These are phyloP conservation scores for Spiraea crenata DNA, from an alignment of 331 rosid species.

Conservation along the genomic window DNA sequence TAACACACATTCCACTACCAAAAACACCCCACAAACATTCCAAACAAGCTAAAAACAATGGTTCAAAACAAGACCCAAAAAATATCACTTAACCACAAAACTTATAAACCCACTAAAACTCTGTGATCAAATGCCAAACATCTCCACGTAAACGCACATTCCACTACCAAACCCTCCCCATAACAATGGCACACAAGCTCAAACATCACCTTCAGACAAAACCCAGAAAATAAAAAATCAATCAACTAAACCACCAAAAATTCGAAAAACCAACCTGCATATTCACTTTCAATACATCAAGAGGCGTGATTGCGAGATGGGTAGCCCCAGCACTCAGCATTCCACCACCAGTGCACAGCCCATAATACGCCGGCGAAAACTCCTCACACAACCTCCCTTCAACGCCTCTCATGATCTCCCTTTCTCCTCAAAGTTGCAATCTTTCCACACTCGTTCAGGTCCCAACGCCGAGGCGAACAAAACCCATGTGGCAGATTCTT, in stretches of 20 bases:
- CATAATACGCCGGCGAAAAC: constrained; percentile 52
- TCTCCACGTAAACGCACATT: not conserved
- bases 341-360: constrained; percentile 62
- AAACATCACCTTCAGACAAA: not conserved
- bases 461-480: not conserved
- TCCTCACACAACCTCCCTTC: constrained; percentile 48
- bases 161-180: not conserved
- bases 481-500: constrained; percentile 1
- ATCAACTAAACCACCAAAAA: not conserved
- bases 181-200: not conserved
- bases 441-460: not conserved
- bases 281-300: constrained; percentile 73
- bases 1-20: not conserved
- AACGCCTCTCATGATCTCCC: constrained; percentile 29
- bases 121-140: constrained; percentile 2
- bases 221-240: not conserved
- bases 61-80: too few relatives aligned
- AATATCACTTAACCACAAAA: too few relatives aligned
- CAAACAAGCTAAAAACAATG: not conserved
- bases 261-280: constrained; percentile 51
- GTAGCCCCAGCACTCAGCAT: constrained; percentile 69
- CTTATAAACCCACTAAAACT: not conserved
- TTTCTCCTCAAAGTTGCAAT: constrained; percentile 5
- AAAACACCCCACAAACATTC: not conserved
- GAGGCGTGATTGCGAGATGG: constrained; percentile 66